These are phyloP conservation scores for Sporobolomyces pararoseus DNA, from an alignment of 768 basidiomycete genomes.

Conservation along the genomic window DNA sequence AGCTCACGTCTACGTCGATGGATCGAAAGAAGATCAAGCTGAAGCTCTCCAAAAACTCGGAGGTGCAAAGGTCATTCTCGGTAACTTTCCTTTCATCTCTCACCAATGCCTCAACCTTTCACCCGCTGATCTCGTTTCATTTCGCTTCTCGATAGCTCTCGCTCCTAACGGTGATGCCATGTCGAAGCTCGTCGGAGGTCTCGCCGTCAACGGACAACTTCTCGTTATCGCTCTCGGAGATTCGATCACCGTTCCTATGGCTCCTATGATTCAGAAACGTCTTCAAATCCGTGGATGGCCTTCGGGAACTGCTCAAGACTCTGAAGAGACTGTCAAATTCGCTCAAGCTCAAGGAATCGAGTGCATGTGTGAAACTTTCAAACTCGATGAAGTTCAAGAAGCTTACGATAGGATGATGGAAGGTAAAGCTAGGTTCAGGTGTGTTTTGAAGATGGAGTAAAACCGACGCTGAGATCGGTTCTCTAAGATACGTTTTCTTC, in stretches of 20 bases:
- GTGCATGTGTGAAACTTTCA: conserved; percentile 20
- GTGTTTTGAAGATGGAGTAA: conserved; percentile 11
- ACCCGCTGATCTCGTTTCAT: too few species aligned
- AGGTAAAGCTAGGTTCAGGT: conserved; percentile 38
- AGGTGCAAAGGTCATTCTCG: conserved; percentile 51
- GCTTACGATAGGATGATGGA: conserved; percentile 40
- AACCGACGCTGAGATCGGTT: background rate
- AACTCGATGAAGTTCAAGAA: conserved; percentile 38
- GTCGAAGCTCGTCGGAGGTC: conserved; percentile 29
- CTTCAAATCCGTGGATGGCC: conserved; percentile 42
- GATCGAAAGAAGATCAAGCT: conserved; percentile 46
- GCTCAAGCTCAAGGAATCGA: conserved; percentile 37
- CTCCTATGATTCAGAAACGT: conserved; percentile 41
- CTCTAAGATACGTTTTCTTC: too few species aligned
- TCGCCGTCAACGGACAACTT: conserved; percentile 36
- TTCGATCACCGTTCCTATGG: conserved; percentile 24
- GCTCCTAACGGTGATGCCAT: conserved; percentile 38
- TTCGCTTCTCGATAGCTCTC: background rate
- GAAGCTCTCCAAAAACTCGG: conserved; percentile 50
- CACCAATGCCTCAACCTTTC: too few species aligned
- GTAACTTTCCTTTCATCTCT: background rate
- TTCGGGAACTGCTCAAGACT: conserved; percentile 24
- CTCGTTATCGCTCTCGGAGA: conserved; percentile 35
- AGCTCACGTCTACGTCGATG: conserved; percentile 51
- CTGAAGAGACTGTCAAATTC: conserved; percentile 39